Evolutionary conservation across 805 yeast genomes (phyloP), one percentile per base, ranked within the genome.

Genomic region (Metschnikowia gelsemii): DNA sequence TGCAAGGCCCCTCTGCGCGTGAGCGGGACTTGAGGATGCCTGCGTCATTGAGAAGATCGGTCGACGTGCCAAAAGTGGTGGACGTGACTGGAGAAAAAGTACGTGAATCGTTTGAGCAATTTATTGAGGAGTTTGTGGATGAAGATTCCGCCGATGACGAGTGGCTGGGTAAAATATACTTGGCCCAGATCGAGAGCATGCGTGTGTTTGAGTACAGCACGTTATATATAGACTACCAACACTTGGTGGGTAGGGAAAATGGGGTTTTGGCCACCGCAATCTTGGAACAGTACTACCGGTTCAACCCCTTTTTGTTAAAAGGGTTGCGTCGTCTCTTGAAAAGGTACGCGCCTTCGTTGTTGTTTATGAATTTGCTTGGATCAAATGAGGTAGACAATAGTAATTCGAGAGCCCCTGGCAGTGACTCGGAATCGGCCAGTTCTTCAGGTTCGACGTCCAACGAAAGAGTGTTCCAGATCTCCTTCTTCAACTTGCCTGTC

Each of bases 41-140:
- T 3, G 47, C 54, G 4, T 41, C 50, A 2, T 40, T 51, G 27
- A 34, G 55, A 25, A 40, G 46, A 20, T 41, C 47, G 6, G 54
- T 52, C 22, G 53, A 50, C 20, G 87, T 91, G 40, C 89, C 95
- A 20, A 87, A 85, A 58, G 96, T 93, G 20, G 79, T 79, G 20
- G 99, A 93, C 67, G 79, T 80, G 34, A 88, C 96, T 3, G 97
- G 96, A 45, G 97, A 90, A 59, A 87, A 87, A 53, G 97, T 93
- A 13, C 78, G 91, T 32, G 96, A 88, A 62, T 81, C 90, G 12
- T 91, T 93, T 61, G 96, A 90, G 61, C 79, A 75, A 50, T 91
- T 91, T 57, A 64, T 91, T 42, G 85, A 81, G 56, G 84, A 78
- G 23, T 91, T 72, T 57, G 66, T 67, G 3, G 77, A 76, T 32